A percentile compares a stretch with the other conserved stretches of the same genome.
These are phyloP conservation scores for Neotropicomus parvogracilis DNA, from an alignment of 1,284 basidiomycete species.

Conservation along the genomic window DNA sequence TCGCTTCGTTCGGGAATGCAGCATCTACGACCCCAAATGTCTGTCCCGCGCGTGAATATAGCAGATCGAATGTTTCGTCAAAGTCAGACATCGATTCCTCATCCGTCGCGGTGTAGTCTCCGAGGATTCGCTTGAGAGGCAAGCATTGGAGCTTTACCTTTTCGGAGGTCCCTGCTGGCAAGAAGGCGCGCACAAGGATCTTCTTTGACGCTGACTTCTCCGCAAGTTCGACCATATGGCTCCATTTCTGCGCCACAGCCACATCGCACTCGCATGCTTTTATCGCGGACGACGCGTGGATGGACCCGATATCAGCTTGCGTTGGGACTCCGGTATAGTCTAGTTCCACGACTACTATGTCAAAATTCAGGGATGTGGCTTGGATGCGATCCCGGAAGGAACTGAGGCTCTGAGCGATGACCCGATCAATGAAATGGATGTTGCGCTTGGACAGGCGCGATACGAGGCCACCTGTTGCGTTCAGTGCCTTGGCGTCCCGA, in stretches of 20 bases:
- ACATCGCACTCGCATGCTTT: slow-evolving; percentile 25
- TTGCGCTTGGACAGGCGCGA: slow-evolving; percentile 26
- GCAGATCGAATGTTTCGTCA: slow-evolving; percentile 25
- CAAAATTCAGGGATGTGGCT: not conserved
- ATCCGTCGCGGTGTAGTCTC: slow-evolving; percentile 8
- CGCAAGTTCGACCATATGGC: slow-evolving; percentile 29
- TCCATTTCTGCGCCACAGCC: slow-evolving; percentile 24
- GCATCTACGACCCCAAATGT: slow-evolving; percentile 22
- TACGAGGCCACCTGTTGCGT: slow-evolving; percentile 21
- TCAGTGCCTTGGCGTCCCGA: slow-evolving; percentile 1
- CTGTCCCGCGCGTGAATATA: slow-evolving; percentile 25
- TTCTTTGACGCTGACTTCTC: slow-evolving; percentile 20
- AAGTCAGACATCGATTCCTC: slow-evolving; percentile 19
- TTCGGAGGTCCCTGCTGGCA: slow-evolving; percentile 25
- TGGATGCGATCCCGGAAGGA: slow-evolving; percentile 22
- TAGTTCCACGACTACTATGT: slow-evolving; percentile 26
- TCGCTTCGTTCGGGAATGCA: slow-evolving; percentile 23
- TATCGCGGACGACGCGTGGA: slow-evolving; percentile 8
- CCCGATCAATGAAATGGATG: slow-evolving; percentile 25
- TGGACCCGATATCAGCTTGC: slow-evolving; percentile 19
- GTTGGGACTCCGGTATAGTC: slow-evolving; percentile 27
- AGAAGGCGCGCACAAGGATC: slow-evolving; percentile 31
- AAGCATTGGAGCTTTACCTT: slow-evolving; percentile 30
- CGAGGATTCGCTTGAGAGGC: slow-evolving; percentile 21
- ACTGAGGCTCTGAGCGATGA: slow-evolving; percentile 22